A percentile compares a stretch with the other conserved stretches of the same genome.
Conservation (phyloP, 1,284 basidiomycete genomes). For the Thecaphora frezii region DNA sequence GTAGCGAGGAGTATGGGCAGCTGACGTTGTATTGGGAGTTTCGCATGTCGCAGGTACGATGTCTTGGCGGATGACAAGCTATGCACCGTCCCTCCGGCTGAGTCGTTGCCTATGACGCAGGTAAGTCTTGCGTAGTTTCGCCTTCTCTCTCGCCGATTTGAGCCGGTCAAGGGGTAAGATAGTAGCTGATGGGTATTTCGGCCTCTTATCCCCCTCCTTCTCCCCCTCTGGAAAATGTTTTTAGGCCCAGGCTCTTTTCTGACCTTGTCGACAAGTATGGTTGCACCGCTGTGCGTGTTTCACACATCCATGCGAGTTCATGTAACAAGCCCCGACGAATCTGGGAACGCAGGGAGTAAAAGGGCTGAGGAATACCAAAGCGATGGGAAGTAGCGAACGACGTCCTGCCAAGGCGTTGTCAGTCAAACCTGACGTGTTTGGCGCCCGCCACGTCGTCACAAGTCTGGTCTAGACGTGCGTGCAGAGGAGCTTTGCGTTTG, state of each 20-base stretch:
- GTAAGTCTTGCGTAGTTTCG: neutral
- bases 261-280: neutral
- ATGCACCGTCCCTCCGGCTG: conserved; percentile 46
- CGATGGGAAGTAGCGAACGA: too few species aligned
- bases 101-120: conserved; percentile 44
- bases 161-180: too few species aligned
- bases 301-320: neutral
- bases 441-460: too few species aligned
- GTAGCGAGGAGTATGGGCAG: too few species aligned
- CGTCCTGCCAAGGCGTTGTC: too few species aligned
- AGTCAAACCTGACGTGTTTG: too few species aligned
- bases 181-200: too few species aligned
- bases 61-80: conserved; percentile 43
- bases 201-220: conserved; percentile 19
- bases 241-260: neutral
- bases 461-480: too few species aligned
- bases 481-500: too few species aligned
- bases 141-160: neutral
- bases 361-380: too few species aligned
- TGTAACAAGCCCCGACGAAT: too few species aligned
- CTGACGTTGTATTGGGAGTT: neutral
- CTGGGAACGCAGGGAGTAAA: too few species aligned
- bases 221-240: neutral
- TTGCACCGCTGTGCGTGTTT: neutral
- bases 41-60: conserved; percentile 62